Conservation (phyloP, 1,139 yeast genomes). For the Petasospora fabianii region DNA sequence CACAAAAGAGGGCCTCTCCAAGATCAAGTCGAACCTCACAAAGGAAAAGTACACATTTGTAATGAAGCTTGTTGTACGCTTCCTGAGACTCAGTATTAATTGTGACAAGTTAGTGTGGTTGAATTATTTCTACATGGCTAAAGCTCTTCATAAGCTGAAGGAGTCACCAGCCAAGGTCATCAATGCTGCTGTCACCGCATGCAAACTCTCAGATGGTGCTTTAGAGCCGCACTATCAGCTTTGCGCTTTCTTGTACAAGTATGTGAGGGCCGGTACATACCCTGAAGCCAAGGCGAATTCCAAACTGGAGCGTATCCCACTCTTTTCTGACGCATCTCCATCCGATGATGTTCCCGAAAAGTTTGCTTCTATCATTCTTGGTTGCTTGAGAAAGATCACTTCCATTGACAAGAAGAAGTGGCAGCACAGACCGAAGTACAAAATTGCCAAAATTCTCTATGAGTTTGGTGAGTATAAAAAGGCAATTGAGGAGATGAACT, state of each 20-base stretch:
- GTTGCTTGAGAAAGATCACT: constrained; percentile 39
- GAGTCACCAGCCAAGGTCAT: constrained; percentile 34
- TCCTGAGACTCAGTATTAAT: constrained; percentile 28
- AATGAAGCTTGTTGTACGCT: constrained; percentile 26
- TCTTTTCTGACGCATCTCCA: constrained; percentile 26
- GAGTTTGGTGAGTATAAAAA: constrained; percentile 47
- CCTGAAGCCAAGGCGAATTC: constrained; percentile 36
- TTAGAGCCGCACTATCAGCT: constrained; percentile 74
- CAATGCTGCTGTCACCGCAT: constrained; percentile 39
- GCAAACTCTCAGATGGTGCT: constrained; percentile 36
- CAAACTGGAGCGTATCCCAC: constrained; percentile 34
- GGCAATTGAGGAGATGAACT: constrained; percentile 64
- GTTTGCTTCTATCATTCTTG: constrained; percentile 33
- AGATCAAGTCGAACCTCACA: constrained; percentile 25
- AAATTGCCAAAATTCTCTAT: constrained; percentile 61
- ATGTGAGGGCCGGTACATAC: constrained; percentile 38
- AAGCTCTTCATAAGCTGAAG: constrained; percentile 50
- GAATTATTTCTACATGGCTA: constrained; percentile 55
- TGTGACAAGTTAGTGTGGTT: constrained; percentile 44
- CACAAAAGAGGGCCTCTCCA: constrained; percentile 27
- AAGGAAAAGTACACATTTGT: constrained; percentile 12
- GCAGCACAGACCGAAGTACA: constrained; percentile 84
- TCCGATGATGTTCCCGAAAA: constrained; percentile 15
- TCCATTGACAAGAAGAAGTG: constrained; percentile 76
- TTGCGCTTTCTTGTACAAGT: constrained; percentile 58